Percentiles rank a stretch among this genome's conserved stretches.
Conservation (phyloP, 805 yeast genomes). For the Kluyveromyces siamensis region DNA sequence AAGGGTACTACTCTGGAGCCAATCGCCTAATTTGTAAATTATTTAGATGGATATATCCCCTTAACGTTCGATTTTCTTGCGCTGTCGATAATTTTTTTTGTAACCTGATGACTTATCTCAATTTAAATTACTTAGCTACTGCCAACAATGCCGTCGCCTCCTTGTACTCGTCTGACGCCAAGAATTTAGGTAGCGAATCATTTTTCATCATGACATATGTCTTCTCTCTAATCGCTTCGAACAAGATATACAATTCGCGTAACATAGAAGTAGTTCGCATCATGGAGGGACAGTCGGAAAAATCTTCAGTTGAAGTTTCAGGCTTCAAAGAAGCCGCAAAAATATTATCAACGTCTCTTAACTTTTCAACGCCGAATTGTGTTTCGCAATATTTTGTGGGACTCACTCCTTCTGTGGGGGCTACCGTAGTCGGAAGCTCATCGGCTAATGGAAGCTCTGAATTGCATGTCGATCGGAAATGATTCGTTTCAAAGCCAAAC, state of each 20-base stretch:
- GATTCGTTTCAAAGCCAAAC: background rate
- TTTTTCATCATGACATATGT: conserved; percentile 54
- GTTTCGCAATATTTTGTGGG: too few relatives aligned
- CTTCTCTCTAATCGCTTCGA: conserved; percentile 39
- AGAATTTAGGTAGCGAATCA: conserved; percentile 68
- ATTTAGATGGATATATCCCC: conserved; percentile 2
- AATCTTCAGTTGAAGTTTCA: background rate
- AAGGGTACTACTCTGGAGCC: conserved; percentile 89
- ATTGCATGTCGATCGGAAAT: background rate
- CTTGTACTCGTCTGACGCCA: conserved; percentile 33
- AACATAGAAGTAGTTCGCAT: conserved; percentile 16
- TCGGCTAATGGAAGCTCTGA: background rate
- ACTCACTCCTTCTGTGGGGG: background rate
- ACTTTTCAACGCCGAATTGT: background rate
- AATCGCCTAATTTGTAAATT: conserved; percentile 27
- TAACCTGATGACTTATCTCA: background rate
- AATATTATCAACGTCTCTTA: background rate
- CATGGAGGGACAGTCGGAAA: background rate
- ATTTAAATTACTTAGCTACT: conserved; percentile 4
- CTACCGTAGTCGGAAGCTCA: background rate
- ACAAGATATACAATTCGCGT: conserved; percentile 33
- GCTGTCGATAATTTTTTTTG: background rate
- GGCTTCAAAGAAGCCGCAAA: conserved; percentile 19
- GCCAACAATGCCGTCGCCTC: conserved; percentile 18
- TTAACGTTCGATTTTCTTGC: conserved; percentile 1